Evolutionary conservation across 2,329 filamentous ascomycete species (phyloP), one percentile per base, ranked within the genome.

Genomic region (Arthrobotrys musiformis): DNA sequence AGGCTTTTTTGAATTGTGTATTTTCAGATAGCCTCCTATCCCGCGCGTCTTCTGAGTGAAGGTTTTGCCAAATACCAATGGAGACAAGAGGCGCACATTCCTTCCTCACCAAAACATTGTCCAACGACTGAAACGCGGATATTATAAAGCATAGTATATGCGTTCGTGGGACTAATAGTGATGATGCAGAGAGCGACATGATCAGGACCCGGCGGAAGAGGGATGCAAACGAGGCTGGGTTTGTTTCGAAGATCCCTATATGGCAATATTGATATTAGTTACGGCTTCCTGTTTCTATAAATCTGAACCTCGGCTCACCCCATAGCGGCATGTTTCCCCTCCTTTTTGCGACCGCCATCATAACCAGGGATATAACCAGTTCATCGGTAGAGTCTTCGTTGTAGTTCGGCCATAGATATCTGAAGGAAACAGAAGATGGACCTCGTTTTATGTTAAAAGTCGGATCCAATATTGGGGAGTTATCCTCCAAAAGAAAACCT

Each of bases 11-110:
- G 81, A 97, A 84, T 79, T 92, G 90, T n/a, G 89, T 84, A 54
- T 89, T 88, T 80, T 92, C 90, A 48, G 92, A 90, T 30, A 99
- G 87, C 68, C 90, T 89, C 35, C 86, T 85, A 67, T 97, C 92
- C 79, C 93, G 89, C 79, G 90, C 88, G 73, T 88, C 87, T 35
- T 96, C 93, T 70, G 88, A 92, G 30, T 92, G 92, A 40, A 99
- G 85, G 82, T 97, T 96, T 81, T 98, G 93, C 95, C 95, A 99
- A 81, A 95, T 93, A 0, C 92, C 91, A 81, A 99, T 97, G 11
- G 93, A 95, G 19, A 99, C 94, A 62, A 99, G 86, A 1, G 96
- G 93, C 5, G 94, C 95, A 84, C 95, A 98, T 86, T 99, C 95
- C 83, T 97, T 98, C 79, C 95, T 90, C 60, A 99, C 92, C 69